Percentiles rank a stretch among this genome's conserved stretches.
Evolutionary conservation across 768 basidiomycete genomes (phyloP).

Genomic region (Pholiota conissans): DNA sequence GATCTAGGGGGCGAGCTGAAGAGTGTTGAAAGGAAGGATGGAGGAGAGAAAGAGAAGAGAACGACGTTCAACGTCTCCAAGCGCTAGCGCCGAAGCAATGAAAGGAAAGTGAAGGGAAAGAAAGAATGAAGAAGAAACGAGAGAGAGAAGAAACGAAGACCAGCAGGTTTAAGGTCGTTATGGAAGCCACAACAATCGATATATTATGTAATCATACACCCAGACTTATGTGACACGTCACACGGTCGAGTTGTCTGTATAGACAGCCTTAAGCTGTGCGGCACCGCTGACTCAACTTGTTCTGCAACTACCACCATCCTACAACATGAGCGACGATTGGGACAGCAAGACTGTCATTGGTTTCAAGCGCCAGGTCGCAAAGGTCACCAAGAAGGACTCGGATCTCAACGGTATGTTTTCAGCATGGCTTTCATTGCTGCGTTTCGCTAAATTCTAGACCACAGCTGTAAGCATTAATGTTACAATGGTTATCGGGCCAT

Average conservation of each 20-base stretch:
- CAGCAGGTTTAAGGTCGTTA: constrained; percentile 13
- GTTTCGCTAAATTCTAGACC: constrained; percentile 2
- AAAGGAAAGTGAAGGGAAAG: constrained; percentile 25
- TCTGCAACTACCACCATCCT: constrained; percentile 17
- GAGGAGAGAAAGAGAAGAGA: constrained; percentile 35
- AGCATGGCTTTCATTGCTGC: background rate
- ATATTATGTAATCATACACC: background rate
- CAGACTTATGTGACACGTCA: constrained; percentile 2
- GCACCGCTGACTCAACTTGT: constrained; percentile 11
- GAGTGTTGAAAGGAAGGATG: constrained; percentile 43
- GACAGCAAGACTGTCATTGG: constrained; percentile 76
- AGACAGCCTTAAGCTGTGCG: no score
- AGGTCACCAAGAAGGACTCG: constrained; percentile 63
- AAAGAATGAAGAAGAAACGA: constrained; percentile 16
- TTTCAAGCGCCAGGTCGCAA: constrained; percentile 55
- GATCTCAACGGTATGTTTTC: constrained; percentile 51
- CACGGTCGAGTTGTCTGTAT: background rate
- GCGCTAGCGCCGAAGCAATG: constrained; percentile 44
- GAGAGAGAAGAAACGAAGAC: constrained; percentile 7
- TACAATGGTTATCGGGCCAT: background rate
- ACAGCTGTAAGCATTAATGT: constrained; percentile 51
- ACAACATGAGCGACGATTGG: constrained; percentile 64
- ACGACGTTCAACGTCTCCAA: constrained; percentile 73
- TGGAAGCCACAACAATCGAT: constrained; percentile 9
- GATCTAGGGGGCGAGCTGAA: constrained; percentile 28